phyloP scores from a whole-genome alignment of 2,329 filamentous ascomycete species.

The Myrmaecium sp. region DNA sequence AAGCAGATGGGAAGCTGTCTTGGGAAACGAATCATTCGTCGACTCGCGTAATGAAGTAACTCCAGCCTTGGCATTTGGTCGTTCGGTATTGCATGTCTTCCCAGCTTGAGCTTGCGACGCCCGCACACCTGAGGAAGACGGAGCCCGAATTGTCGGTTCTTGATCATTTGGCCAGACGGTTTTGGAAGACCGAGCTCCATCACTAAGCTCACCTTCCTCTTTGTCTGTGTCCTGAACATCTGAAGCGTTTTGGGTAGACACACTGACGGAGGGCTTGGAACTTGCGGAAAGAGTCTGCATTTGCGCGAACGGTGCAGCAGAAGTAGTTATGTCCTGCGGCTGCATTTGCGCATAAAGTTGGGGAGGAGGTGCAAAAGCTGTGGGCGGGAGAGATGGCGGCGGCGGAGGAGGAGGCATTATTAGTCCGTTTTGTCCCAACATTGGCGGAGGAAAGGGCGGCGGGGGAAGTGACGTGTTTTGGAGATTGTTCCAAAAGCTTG shows the following conservation, averaged over 20 bases:
- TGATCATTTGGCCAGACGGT: too few species aligned
- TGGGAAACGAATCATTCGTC: too few species aligned
- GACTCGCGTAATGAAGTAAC: too few species aligned
- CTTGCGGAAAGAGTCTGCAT: neutral
- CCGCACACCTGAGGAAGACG: too few species aligned
- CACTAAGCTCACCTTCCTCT: conserved; percentile 66
- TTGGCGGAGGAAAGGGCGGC: conserved; percentile 14
- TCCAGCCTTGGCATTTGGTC: too few species aligned
- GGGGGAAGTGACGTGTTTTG: conserved; percentile 6
- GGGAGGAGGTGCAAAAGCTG: too few species aligned
- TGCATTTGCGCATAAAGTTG: too few species aligned
- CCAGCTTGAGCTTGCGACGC: too few species aligned
- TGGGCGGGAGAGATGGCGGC: conserved; percentile 9
- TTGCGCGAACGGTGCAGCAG: conserved; percentile 3
- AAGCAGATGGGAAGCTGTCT: too few species aligned
- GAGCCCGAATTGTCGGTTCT: too few species aligned
- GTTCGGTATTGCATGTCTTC: too few species aligned
- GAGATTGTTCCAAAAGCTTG: conserved; percentile 5
- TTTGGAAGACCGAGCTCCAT: too few species aligned
- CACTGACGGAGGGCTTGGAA: conserved; percentile 5
- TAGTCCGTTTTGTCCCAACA: conserved; percentile 8
- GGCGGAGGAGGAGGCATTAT: conserved; percentile 10
- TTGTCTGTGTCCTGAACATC: conserved; percentile 24
- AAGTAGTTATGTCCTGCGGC: neutral
- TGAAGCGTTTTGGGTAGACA: conserved; percentile 5